A percentile compares a stretch with the other conserved stretches of the same genome.
Conservation (phyloP, 495 filamentous ascomycete species). For the Neurospora sp. region DNA sequence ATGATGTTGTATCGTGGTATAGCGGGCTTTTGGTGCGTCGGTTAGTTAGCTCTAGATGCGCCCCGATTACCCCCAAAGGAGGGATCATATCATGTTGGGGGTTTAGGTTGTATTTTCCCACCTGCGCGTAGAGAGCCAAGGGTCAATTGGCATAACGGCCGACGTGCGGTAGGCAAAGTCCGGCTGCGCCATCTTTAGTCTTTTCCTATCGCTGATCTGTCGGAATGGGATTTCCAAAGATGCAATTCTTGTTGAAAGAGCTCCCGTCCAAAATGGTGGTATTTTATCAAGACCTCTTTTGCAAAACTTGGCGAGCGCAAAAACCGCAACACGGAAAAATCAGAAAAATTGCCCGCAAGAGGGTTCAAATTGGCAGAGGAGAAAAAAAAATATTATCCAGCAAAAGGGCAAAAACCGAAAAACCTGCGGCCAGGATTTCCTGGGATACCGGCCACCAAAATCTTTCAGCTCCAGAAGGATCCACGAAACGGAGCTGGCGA, state of each 20-base stretch:
- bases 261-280: constrained; percentile 3
- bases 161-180: constrained; percentile 32
- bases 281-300: constrained; percentile 4
- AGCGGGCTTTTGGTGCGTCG: constrained; percentile 24
- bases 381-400: constrained; percentile 7
- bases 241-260: constrained; percentile 2
- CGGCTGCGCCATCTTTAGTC: constrained; percentile 29
- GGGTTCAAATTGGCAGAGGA: constrained; percentile 5
- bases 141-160: constrained; percentile 31
- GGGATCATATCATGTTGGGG: not conserved
- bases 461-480: constrained; percentile 17
- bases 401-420: constrained; percentile 14
- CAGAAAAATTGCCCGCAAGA: constrained; percentile 4
- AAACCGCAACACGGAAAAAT: constrained; percentile 12
- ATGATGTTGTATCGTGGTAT: constrained; percentile 25
- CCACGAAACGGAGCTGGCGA: constrained; percentile 21
- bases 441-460: constrained; percentile 19
- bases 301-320: constrained; percentile 9
- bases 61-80: constrained; percentile 6
- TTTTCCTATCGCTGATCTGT: not conserved
- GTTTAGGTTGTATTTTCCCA: constrained; percentile 23
- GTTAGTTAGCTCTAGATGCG: constrained; percentile 19
- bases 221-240: constrained; percentile 5
- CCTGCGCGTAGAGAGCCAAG: constrained; percentile 38
- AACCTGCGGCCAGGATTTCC: constrained; percentile 23